Base-by-base conservation (phyloP, 257 asterid species). In the Vinca minor region DNA sequence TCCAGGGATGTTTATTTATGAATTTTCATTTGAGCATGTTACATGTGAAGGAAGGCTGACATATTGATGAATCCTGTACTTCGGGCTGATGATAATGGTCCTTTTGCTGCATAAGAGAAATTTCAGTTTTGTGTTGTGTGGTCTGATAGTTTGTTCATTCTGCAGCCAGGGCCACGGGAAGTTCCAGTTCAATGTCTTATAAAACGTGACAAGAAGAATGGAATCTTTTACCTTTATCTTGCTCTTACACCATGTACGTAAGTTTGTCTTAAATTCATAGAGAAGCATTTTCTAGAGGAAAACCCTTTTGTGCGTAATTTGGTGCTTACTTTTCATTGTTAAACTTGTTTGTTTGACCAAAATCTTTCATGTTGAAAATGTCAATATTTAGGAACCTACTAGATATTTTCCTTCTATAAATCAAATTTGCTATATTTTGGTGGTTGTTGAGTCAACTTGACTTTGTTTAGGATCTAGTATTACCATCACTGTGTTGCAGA, bases 81-180 rank as follows among this genome's bases (percentile, higher is more conserved):
- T 60, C 23, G n/a, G n/a, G n/a, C n/a, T n/a, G 39, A 4, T 58
- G 1, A 8, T 21, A 42, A 14, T n/a, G 9, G 17, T 63, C 38
- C 7, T n/a, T 64, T 28, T 4, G 32, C 7, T 18, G 3, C 18
- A 28, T 0, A 29, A 39, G 20, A 50, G 48, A 12, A 50, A 36
- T 39, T 69, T 11, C 17, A 11, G 34, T 17, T 59, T 32, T 66
- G 14, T 42, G 17, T 11, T 42, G 17, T 11, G 12, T 55, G 20
- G n/a, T 60, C 52, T 60, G 25, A 60, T 36, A 5, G 28, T 39
- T 46, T 59, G 23, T 67, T 47, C 53, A 62, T 58, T 67, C 62
- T 74, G 86, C 96, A 92, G 96, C 86, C 95, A 21, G 98, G 96
- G 73, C 96, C 95, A 35, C 82, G 89, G 3, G 96, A 87, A 28